phyloP scores from a whole-genome alignment of 106 monocot species.

The Dactylorhiza incarnata region DNA sequence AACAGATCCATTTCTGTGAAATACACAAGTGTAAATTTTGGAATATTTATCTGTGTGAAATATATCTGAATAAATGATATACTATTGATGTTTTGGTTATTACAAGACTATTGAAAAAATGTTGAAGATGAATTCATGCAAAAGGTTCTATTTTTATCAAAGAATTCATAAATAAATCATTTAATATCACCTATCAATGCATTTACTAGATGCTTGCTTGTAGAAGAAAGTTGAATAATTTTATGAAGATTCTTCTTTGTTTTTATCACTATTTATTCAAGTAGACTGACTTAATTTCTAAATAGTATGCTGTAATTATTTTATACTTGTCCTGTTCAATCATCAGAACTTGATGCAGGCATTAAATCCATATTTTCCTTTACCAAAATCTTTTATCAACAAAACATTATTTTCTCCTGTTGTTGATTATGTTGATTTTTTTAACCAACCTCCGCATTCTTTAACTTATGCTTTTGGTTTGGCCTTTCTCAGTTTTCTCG shows the following conservation, averaged over 20 bases:
- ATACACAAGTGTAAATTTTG: neutral
- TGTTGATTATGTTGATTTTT: slow-evolving; percentile 1
- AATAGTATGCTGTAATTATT: neutral
- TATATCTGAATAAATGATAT: neutral
- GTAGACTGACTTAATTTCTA: neutral
- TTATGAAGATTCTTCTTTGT: neutral
- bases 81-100: neutral
- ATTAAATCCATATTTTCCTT: neutral
- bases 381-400: neutral
- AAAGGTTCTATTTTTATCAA: neutral
- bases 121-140: neutral
- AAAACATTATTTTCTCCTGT: neutral
- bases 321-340: neutral
- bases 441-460: neutral
- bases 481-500: slow-evolving; percentile 58
- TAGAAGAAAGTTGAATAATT: neutral
- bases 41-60: neutral
- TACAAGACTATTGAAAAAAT: neutral
- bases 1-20: neutral
- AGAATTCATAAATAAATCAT: neutral
- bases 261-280: neutral
- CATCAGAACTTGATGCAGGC: neutral
- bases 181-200: neutral
- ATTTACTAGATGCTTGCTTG: neutral
- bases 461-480: neutral